Percentiles rank a stretch among this genome's conserved stretches.
Conservation (phyloP, 495 filamentous ascomycete genomes). For the Annulohypoxylon maeteangense region DNA sequence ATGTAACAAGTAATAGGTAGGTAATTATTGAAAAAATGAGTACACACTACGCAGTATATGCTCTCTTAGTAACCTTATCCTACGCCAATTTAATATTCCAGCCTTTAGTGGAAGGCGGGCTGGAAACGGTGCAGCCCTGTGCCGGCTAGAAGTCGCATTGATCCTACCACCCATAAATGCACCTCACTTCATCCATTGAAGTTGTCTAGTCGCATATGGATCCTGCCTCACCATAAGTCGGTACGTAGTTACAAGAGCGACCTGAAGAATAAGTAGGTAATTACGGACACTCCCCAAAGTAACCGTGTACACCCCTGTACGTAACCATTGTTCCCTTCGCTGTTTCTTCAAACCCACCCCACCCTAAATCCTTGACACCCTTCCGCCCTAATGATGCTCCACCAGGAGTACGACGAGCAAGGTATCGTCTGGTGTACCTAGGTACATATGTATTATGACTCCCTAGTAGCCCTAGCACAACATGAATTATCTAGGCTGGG, state of each 20-base stretch:
- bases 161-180: conserved; percentile 27
- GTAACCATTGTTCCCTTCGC: conserved; percentile 10
- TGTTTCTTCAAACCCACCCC: conserved; percentile 22
- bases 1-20: too few relatives aligned
- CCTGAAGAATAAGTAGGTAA: not conserved
- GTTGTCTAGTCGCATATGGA: not conserved
- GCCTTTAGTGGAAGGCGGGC: conserved; percentile 30
- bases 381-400: conserved; percentile 14
- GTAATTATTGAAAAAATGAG: not conserved
- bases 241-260: conserved; percentile 16
- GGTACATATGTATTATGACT: not conserved
- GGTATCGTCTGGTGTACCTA: not conserved
- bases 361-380: conserved; percentile 6
- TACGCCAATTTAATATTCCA: conserved; percentile 30
- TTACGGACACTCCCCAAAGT: conserved; percentile 14
- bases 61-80: conserved; percentile 9
- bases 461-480: not conserved
- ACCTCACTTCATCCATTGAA: conserved; percentile 9
- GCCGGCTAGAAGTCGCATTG: conserved; percentile 33
- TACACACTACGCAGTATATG: not conserved
- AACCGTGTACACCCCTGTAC: conserved; percentile 15
- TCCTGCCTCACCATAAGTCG: conserved; percentile 4
- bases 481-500: not conserved
- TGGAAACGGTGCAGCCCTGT: conserved; percentile 38
- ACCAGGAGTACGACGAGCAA: conserved; percentile 24